Evolutionary conservation across 1,139 yeast genomes (phyloP).

Genomic region (Pichiaceae sp.): DNA sequence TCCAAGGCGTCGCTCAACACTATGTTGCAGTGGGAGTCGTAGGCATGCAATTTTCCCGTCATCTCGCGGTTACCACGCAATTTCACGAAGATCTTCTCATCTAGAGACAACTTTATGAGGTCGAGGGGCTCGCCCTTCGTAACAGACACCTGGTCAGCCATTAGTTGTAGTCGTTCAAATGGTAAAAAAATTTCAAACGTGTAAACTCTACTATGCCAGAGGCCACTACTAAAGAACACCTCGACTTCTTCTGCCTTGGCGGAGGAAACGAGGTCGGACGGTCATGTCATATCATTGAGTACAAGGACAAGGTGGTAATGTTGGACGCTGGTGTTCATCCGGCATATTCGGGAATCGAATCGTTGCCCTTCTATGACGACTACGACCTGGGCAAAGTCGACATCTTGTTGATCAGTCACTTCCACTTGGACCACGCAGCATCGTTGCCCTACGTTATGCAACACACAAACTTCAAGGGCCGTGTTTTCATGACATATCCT

Average conservation of each 20-base stretch:
- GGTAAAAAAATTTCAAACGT: neutral
- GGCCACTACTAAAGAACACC: conserved; percentile 9
- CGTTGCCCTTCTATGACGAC: conserved; percentile 92
- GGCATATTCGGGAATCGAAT: conserved; percentile 81
- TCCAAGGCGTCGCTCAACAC: conserved; percentile 92
- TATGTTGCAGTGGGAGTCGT: conserved; percentile 94
- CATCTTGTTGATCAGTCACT: conserved; percentile 80
- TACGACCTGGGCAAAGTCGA: conserved; percentile 86
- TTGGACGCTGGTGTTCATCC: conserved; percentile 98
- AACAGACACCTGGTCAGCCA: conserved; percentile 7
- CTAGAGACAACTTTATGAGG: conserved; percentile 75
- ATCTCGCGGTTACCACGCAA: conserved; percentile 95
- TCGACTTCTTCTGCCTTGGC: conserved; percentile 83
- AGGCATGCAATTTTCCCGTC: conserved; percentile 82
- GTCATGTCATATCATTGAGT: conserved; percentile 86
- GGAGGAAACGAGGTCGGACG: conserved; percentile 99
- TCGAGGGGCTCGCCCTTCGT: conserved; percentile 65
- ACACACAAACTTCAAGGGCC: conserved; percentile 86
- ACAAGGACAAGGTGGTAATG: conserved; percentile 95
- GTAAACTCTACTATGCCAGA: neutral
- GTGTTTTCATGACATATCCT: conserved; percentile 98
- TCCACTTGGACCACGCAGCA: conserved; percentile 97
- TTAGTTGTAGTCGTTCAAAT: neutral
- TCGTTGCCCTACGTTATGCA: conserved; percentile 97
- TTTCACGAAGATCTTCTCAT: conserved; percentile 81